Evolutionary conservation across 345 rosid genomes (phyloP).

Genomic region (Brassica juncea): DNA sequence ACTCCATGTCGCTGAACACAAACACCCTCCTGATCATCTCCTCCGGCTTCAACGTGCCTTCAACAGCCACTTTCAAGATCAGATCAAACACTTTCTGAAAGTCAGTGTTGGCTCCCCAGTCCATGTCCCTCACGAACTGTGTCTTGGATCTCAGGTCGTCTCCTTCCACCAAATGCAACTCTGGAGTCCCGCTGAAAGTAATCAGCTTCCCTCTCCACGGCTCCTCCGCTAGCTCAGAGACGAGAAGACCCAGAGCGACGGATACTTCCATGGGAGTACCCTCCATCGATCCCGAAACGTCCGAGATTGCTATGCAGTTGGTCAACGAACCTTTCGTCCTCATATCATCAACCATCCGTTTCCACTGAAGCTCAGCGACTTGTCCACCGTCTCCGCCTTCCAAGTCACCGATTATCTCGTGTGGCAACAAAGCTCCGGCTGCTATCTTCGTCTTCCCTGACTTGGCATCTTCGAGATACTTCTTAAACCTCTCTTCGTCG

Average conservation of each 20-base stretch:
- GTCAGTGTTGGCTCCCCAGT: conserved; percentile 40
- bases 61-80: conserved; percentile 49
- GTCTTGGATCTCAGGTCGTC: conserved; percentile 40
- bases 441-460: conserved; percentile 55
- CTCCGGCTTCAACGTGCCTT: conserved; percentile 48
- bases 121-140: conserved; percentile 44
- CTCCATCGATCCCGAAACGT: conserved; percentile 54
- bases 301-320: conserved; percentile 59
- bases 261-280: conserved; percentile 64
- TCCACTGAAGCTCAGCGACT: conserved; percentile 67
- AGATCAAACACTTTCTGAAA: conserved; percentile 58
- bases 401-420: conserved; percentile 52
- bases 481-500: conserved; percentile 47
- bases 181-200: conserved; percentile 52
- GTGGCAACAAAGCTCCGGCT: conserved; percentile 66
- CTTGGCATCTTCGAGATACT: conserved; percentile 46
- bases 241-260: conserved; percentile 58
- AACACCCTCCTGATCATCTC: conserved; percentile 61
- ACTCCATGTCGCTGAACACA: conserved; percentile 78
- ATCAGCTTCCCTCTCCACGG: conserved; percentile 73
- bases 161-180: conserved; percentile 45
- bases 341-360: conserved; percentile 62
- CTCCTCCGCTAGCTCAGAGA: conserved; percentile 53
- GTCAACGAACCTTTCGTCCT: conserved; percentile 46
- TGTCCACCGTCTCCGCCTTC: conserved; percentile 47